Conservation (phyloP, 2,329 filamentous ascomycete genomes). For the Monascus ruber region DNA sequence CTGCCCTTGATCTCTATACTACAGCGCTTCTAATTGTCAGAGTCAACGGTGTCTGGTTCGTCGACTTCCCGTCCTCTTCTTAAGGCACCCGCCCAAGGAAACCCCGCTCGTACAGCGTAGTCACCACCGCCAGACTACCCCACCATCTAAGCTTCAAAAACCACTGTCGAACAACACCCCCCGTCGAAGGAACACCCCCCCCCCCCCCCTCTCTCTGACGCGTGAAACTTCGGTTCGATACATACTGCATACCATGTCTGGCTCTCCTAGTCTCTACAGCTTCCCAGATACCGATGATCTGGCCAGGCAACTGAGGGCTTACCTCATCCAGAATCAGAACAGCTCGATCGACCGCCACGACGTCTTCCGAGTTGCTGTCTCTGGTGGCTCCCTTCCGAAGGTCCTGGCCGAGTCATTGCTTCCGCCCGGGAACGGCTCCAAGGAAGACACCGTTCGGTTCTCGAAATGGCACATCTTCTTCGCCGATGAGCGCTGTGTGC, state of each 20-base stretch:
- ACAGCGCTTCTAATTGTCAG: no score
- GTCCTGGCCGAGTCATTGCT: conserved; percentile 78
- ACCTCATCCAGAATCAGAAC: conserved; percentile 72
- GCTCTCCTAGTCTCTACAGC: conserved; percentile 57
- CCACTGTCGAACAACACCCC: no score
- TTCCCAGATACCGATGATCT: conserved; percentile 61
- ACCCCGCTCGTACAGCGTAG: no score
- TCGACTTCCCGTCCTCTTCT: no score
- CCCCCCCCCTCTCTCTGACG: no score
- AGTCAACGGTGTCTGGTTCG: no score
- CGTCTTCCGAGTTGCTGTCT: conserved; percentile 83
- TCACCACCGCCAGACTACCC: no score
- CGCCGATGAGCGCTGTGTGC: conserved; percentile 90
- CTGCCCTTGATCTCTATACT: no score
- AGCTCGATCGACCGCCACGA: conserved; percentile 68
- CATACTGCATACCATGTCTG: conserved; percentile 20
- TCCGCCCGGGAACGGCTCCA: conserved; percentile 36
- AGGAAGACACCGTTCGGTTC: conserved; percentile 59
- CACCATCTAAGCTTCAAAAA: no score
- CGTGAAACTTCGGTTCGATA: neutral
- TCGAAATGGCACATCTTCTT: conserved; percentile 96
- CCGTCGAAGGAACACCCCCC: no score
- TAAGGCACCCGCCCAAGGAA: no score
- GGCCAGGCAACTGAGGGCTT: conserved; percentile 65
- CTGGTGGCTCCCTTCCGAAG: conserved; percentile 83